Evolutionary conservation across 345 rosid species (phyloP).

Genomic region (Populus nigra): DNA sequence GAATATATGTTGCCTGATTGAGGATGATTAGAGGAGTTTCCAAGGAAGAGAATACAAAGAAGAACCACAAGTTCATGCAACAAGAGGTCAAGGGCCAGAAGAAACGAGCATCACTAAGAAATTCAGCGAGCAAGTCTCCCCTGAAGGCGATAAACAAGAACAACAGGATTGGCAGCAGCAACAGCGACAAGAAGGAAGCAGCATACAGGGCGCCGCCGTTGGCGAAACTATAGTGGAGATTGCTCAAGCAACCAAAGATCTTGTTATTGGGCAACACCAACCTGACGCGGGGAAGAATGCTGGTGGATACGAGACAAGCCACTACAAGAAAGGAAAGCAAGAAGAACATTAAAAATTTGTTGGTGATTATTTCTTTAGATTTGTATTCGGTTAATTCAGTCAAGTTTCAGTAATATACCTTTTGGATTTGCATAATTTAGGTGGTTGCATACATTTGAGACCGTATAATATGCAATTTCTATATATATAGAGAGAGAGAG

Average conservation of each 20-base stretch:
- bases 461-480: too few species aligned
- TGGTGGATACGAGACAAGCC: neutral
- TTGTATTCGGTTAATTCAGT: too few species aligned
- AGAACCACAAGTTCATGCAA: conserved; percentile 14
- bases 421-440: too few species aligned
- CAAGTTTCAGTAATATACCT: too few species aligned
- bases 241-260: conserved; percentile 55
- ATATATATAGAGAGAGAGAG: neutral
- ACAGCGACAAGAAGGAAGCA: conserved; percentile 26
- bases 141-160: neutral
- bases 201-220: conserved; percentile 51
- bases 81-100: conserved; percentile 18
- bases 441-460: too few species aligned
- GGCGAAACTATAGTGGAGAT: conserved; percentile 75
- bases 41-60: conserved; percentile 22
- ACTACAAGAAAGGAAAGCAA: neutral
- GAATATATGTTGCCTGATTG: neutral
- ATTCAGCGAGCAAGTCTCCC: neutral
- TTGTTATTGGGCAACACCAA: conserved; percentile 35
- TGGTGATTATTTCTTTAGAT: too few species aligned
- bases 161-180: neutral
- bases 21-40: conserved; percentile 19
- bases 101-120: neutral
- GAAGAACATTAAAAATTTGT: too few species aligned
- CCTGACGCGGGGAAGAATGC: conserved; percentile 1